Evolutionary conservation across 1,139 yeast genomes (phyloP).

Genomic region (Hemisphaericaspora subhashii): DNA sequence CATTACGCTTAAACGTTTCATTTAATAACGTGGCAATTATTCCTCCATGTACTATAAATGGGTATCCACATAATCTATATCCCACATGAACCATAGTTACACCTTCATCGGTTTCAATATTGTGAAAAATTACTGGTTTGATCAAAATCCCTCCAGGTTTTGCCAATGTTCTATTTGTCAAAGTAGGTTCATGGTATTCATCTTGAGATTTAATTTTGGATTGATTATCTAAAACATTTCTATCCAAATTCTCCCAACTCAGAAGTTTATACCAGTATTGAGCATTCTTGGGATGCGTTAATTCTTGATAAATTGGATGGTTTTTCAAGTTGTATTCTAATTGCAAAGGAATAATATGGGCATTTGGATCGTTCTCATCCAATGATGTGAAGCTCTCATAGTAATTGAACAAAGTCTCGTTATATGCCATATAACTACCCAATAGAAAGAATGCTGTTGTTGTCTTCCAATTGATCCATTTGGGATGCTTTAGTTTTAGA

Average conservation of each 20-base stretch:
- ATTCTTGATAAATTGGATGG: constrained; percentile 52
- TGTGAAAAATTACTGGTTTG: constrained; percentile 69
- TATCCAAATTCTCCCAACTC: constrained; percentile 62
- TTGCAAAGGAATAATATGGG: constrained; percentile 22
- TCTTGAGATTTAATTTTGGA: constrained; percentile 24
- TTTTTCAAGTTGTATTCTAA: constrained; percentile 50
- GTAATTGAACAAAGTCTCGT: constrained; percentile 33
- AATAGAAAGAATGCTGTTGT: constrained; percentile 26
- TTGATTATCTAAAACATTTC: constrained; percentile 38
- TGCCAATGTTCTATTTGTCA: constrained; percentile 36
- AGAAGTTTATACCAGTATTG: constrained; percentile 46
- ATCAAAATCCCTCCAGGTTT: constrained; percentile 79
- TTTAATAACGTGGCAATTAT: constrained; percentile 79
- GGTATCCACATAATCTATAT: constrained; percentile 79
- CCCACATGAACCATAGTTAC: constrained; percentile 78
- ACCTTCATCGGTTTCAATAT: constrained; percentile 55
- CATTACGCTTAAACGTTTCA: constrained; percentile 66
- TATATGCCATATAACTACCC: constrained; percentile 36
- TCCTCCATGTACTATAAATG: constrained; percentile 89
- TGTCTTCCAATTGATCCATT: constrained; percentile 36
- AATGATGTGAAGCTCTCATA: constrained; percentile 32
- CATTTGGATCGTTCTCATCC: constrained; percentile 21
- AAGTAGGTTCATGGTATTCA: constrained; percentile 31
- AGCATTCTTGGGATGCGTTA: constrained; percentile 39
- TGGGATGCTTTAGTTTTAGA: constrained; percentile 21